phyloP scores from a whole-genome alignment of 169 alveolate species.

The Plasmodium gaboni region DNA sequence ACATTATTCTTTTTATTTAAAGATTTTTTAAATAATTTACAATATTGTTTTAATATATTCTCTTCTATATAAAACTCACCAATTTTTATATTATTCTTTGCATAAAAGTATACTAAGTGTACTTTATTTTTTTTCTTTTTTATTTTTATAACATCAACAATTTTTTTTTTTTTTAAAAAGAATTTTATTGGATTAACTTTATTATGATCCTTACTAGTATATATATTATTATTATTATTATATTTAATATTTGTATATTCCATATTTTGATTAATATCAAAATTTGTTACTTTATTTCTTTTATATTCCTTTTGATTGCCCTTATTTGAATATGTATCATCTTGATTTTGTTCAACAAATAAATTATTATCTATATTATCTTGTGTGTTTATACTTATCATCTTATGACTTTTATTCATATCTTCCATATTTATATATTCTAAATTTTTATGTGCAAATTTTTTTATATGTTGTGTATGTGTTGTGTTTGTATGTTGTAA shows the following conservation, averaged over 20 bases:
- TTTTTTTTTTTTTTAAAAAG: not conserved
- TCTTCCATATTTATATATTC: constrained; percentile 1
- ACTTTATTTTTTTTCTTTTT: constrained; percentile 10
- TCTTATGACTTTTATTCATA: not conserved
- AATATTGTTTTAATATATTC: constrained; percentile 12
- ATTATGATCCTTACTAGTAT: not conserved
- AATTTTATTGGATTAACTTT: not conserved
- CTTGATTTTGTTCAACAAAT: not conserved
- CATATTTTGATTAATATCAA: not conserved
- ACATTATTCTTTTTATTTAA: not conserved
- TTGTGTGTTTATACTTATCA: not conserved
- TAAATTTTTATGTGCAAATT: not conserved
- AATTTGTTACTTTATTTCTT: not conserved
- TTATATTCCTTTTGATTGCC: not conserved
- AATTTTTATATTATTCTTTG: constrained; percentile 9
- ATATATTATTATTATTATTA: not conserved
- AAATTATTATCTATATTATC: not conserved
- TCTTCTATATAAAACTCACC: constrained; percentile 20
- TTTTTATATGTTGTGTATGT: not conserved
- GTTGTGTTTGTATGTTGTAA: not conserved
- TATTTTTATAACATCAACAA: constrained; percentile 27
- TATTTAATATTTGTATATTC: not conserved
- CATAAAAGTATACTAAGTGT: constrained; percentile 17
- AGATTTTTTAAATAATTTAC: constrained; percentile 29
- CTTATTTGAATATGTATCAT: not conserved